Conservation (phyloP, 768 basidiomycete species). For the Boletus rubropictus region DNA sequence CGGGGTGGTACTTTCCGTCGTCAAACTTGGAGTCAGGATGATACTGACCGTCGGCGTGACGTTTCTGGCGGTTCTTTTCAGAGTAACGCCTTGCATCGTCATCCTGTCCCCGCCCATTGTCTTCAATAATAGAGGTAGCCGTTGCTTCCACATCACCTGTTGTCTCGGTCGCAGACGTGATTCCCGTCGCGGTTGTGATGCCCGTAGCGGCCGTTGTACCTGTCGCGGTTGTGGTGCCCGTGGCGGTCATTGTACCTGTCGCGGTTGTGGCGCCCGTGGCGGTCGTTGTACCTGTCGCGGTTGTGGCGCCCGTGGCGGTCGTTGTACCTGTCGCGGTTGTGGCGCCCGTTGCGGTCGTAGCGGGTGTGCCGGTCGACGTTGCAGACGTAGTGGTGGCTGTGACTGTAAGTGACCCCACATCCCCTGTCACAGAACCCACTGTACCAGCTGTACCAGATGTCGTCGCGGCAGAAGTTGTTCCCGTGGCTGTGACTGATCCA, state of each 20-base stretch:
- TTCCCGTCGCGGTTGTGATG: neutral
- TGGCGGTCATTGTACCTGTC: neutral
- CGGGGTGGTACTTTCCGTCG: slow-evolving; percentile 5
- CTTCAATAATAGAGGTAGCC: neutral
- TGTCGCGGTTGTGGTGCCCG: neutral
- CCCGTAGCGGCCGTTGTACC: neutral
- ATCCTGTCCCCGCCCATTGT: neutral
- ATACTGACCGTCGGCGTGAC: slow-evolving; percentile 10
- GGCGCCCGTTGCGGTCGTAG: too few species aligned
- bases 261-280: neutral
- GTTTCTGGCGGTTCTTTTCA: neutral
- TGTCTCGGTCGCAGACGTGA: too few species aligned
- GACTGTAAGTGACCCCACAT: neutral
- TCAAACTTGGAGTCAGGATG: slow-evolving; percentile 2
- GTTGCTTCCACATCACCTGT: neutral
- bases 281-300: neutral
- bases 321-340: neutral
- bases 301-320: neutral
- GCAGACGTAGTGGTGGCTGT: neutral
- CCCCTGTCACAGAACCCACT: neutral
- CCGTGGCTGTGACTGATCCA: neutral
- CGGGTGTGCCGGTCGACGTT: neutral
- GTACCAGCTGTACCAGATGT: neutral
- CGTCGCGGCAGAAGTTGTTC: neutral
- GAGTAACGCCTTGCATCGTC: neutral